A percentile compares a stretch with the other conserved stretches of the same genome.
Conservation (phyloP, 2,329 filamentous ascomycete species). For the Monosporascus sp. region DNA sequence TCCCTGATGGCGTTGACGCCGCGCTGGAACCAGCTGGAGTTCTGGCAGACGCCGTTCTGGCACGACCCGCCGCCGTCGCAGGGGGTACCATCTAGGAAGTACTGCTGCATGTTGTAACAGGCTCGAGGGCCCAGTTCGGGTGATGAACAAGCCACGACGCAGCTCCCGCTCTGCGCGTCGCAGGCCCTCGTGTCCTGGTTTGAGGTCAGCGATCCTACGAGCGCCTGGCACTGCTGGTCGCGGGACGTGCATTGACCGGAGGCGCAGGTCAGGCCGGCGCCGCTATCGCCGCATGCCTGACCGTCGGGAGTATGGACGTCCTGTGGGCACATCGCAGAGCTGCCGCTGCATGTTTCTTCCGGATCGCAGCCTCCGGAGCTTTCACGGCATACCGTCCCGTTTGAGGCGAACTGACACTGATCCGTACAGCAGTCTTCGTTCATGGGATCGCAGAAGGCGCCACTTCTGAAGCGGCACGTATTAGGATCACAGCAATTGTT, state of each 20-base stretch:
- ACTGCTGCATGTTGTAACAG: slow-evolving; percentile 77
- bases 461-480: slow-evolving; percentile 77
- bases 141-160: slow-evolving; percentile 70
- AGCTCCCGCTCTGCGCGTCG: slow-evolving; percentile 55
- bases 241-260: slow-evolving; percentile 93
- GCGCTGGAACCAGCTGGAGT: slow-evolving; percentile 62
- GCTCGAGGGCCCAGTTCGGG: slow-evolving; percentile 58
- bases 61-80: slow-evolving; percentile 80
- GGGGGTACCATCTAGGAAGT: slow-evolving; percentile 86
- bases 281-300: slow-evolving; percentile 59
- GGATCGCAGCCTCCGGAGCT: slow-evolving; percentile 82
- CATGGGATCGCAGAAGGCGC: slow-evolving; percentile 70
- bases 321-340: slow-evolving; percentile 63
- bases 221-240: slow-evolving; percentile 78
- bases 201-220: slow-evolving; percentile 70
- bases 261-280: slow-evolving; percentile 66
- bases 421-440: slow-evolving; percentile 77
- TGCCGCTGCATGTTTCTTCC: slow-evolving; percentile 74
- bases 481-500: slow-evolving; percentile 79
- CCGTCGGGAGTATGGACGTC: slow-evolving; percentile 69
- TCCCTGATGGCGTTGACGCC: slow-evolving; percentile 69
- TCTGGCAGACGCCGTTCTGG: slow-evolving; percentile 70
- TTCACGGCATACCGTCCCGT: slow-evolving; percentile 70
- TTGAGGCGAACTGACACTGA: slow-evolving; percentile 60
- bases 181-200: slow-evolving; percentile 79